A percentile compares a stretch with the other conserved stretches of the same genome.
Evolutionary conservation across 371 early-diverging fungal species (phyloP).

Genomic region (Apophysomyces ossiformis): DNA sequence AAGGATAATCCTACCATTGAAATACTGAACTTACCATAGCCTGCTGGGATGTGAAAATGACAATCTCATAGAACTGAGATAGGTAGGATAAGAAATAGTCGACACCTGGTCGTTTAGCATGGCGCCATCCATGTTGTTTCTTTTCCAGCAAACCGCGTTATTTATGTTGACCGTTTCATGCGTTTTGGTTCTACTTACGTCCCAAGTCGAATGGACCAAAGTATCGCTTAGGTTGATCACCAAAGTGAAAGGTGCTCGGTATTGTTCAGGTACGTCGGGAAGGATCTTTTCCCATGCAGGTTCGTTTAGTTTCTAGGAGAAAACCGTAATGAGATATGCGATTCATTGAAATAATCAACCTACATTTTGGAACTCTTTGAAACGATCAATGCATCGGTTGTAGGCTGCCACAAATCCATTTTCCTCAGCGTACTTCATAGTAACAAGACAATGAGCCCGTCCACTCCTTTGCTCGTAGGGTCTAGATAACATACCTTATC

Average conservation of each 20-base stretch:
- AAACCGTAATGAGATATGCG: too few species aligned
- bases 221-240: slow-evolving; percentile 90
- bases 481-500: slow-evolving; percentile 27
- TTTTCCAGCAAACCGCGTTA: slow-evolving; percentile 18
- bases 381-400: slow-evolving; percentile 48
- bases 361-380: slow-evolving; percentile 30
- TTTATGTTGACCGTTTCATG: too few species aligned
- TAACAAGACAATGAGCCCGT: not conserved
- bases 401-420: slow-evolving; percentile 44
- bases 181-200: slow-evolving; percentile 54
- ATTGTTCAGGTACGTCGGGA: slow-evolving; percentile 81
- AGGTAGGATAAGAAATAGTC: slow-evolving; percentile 91
- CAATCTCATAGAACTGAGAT: slow-evolving; percentile 88
- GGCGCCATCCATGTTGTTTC: slow-evolving; percentile 89
- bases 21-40: slow-evolving; percentile 42
- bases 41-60: slow-evolving; percentile 86
- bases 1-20: not conserved
- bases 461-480: not conserved
- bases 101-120: slow-evolving; percentile 90
- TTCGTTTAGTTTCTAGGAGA: slow-evolving; percentile 38
- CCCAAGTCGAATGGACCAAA: slow-evolving; percentile 89
- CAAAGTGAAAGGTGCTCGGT: slow-evolving; percentile 84
- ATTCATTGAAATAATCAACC: too few species aligned
- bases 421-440: slow-evolving; percentile 41
- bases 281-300: slow-evolving; percentile 81